Evolutionary conservation across 352 stramenopile genomes (phyloP), one percentile per base, ranked within the genome.

Genomic region (Pythium guiyangense): DNA sequence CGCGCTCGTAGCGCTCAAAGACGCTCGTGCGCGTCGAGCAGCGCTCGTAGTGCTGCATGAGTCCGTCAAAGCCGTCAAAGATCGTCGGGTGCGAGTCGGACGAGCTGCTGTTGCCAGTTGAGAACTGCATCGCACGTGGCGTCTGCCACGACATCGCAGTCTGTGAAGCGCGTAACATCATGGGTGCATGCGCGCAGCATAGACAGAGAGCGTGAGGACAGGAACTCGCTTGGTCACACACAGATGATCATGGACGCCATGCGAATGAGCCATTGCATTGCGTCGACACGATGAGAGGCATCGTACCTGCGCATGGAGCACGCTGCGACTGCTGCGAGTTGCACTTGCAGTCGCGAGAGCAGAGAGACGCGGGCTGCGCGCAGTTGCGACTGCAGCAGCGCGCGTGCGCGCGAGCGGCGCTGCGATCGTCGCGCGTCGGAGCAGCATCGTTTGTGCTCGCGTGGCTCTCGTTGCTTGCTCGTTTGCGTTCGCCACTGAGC

Each of bases 1-100:
- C 39, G 34, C n/a, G 35, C 26, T 62, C 47, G 55, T 62, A 62
- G 22, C 44, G 42, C 20, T 62, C 55, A 17, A 62, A 62, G 9
- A 18, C 4, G 15, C 34, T 22, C 4, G 31, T 31, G 25, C 55
- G 55, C 35, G 47, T 39, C 14, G 37, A 26, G 29, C 46, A 55
- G n/a, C 55, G 55, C 10, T 17, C 18, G 25, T 49, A 49, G 47
- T 62, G 55, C 49, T 55, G 55, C 22, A 45, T n/a, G 25, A 62
- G 46, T 1, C 55, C 55, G 22, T 62, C 55, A 17, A 49, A 6
- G 34, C 55, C 40, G 47, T 62, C 55, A 48, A 55, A 50, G 34
- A 62, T 49, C 35, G 55, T 51, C 34, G 55, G 55, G 17, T 62
- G 3, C 29, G 29, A 51, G 26, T 34, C 34, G 4, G 54, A 54